These are phyloP conservation scores for Vitis riparia DNA, from an alignment of 164 flowering plant genomes.

Conservation along the genomic window DNA sequence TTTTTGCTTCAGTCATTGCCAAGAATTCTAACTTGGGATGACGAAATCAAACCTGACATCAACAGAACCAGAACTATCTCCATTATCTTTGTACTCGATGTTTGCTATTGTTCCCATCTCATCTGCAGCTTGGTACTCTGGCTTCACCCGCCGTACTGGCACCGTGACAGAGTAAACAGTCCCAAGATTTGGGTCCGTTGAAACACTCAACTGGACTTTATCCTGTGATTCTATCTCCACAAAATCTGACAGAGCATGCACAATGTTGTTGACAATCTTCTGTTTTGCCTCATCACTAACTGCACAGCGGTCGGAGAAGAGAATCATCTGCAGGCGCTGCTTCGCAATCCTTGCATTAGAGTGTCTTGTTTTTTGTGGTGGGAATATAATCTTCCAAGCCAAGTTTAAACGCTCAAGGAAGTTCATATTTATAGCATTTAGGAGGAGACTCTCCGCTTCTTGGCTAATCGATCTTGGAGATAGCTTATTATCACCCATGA, in stretches of 20 bases:
- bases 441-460: slow-evolving; percentile 69
- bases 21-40: slow-evolving; percentile 46
- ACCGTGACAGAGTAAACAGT: slow-evolving; percentile 93
- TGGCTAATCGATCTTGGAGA: slow-evolving; percentile 44
- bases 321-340: slow-evolving; percentile 94
- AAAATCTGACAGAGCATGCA: slow-evolving; percentile 84
- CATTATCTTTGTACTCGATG: slow-evolving; percentile 75
- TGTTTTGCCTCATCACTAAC: slow-evolving; percentile 93
- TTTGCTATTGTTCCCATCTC: slow-evolving; percentile 65
- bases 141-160: slow-evolving; percentile 87
- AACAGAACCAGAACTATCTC: slow-evolving; percentile 77
- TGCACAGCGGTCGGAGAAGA: slow-evolving; percentile 94
- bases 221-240: slow-evolving; percentile 97
- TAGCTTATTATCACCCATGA: slow-evolving; percentile 33
- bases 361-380: slow-evolving; percentile 47
- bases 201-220: slow-evolving; percentile 86
- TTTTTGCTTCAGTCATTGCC: no score
- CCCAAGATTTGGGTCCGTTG: slow-evolving; percentile 82
- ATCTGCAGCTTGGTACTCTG: slow-evolving; percentile 69
- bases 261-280: slow-evolving; percentile 80
- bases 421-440: slow-evolving; percentile 72
- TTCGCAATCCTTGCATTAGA: slow-evolving; percentile 94
- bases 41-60: slow-evolving; percentile 91
- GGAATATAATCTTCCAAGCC: slow-evolving; percentile 95
- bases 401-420: slow-evolving; percentile 82